These are phyloP conservation scores for Leishmania braziliensis DNA, from an alignment of 208 protist genomes.

Conservation along the genomic window DNA sequence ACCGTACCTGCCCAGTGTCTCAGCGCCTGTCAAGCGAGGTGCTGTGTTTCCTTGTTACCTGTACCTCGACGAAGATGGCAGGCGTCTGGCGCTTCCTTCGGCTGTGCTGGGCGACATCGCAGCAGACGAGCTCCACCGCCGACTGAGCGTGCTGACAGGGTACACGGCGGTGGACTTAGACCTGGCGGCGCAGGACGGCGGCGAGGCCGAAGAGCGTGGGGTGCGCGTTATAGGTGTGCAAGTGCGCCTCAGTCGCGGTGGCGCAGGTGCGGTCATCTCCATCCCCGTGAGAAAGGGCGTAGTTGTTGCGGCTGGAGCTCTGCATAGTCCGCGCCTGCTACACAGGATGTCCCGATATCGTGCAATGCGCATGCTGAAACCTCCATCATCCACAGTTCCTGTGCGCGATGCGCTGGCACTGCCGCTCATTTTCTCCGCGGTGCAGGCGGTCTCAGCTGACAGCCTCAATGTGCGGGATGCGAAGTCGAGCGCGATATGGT, in stretches of 20 bases:
- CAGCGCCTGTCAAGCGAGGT: slow-evolving; percentile 22
- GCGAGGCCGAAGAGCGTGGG: not conserved
- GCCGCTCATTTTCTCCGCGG: slow-evolving; percentile 49
- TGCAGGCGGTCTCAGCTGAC: slow-evolving; percentile 52
- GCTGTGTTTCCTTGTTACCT: slow-evolving; percentile 44
- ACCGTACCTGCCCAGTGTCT: slow-evolving; percentile 21
- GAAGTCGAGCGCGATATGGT: slow-evolving; percentile 38
- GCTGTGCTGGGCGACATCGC: slow-evolving; percentile 28
- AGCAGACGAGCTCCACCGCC: slow-evolving; percentile 5
- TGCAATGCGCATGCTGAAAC: not conserved
- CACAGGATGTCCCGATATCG: slow-evolving; percentile 4
- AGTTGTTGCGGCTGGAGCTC: slow-evolving; percentile 53
- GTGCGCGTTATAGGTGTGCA: slow-evolving; percentile 9
- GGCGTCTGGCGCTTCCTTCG: slow-evolving; percentile 50
- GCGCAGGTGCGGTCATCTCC: slow-evolving; percentile 5
- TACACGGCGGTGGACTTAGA: slow-evolving; percentile 28
- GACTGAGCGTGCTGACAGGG: slow-evolving; percentile 35
- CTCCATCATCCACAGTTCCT: not conserved
- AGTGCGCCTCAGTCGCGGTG: slow-evolving; percentile 6
- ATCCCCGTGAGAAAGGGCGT: slow-evolving; percentile 39
- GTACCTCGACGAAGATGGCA: slow-evolving; percentile 58
- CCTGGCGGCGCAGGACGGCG: not conserved
- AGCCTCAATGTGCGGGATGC: slow-evolving; percentile 39
- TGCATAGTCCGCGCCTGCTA: slow-evolving; percentile 61
- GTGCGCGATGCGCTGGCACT: slow-evolving; percentile 70